Percentiles rank a stretch among this genome's conserved stretches.
Conservation (phyloP, 2,329 filamentous ascomycete genomes). For the Arthrocladium fulminans region DNA sequence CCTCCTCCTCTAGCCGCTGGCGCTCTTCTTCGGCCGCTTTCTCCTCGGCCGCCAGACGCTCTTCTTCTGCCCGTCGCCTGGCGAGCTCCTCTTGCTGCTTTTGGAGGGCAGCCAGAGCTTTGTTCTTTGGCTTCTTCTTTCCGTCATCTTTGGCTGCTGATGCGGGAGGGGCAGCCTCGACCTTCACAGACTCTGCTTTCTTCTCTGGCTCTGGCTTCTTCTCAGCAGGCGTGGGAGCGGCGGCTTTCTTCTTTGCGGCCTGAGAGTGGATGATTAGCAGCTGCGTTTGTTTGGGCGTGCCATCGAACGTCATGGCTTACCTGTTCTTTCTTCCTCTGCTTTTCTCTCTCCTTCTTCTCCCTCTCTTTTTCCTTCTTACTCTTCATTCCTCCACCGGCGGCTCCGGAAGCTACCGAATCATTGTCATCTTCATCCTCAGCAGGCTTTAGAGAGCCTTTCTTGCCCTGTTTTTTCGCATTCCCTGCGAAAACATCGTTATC, state of each 20-base stretch:
- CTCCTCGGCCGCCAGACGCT: constrained; percentile 32
- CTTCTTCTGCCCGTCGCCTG: constrained; percentile 39
- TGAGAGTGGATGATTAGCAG: constrained; percentile 26
- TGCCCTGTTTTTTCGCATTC: constrained; percentile 64
- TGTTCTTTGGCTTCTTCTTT: constrained; percentile 85
- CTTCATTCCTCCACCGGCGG: constrained; percentile 57
- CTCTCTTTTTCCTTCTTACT: constrained; percentile 99
- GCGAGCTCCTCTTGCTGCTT: constrained; percentile 41
- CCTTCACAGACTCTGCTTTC: constrained; percentile 30
- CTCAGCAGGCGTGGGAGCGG: constrained; percentile 38
- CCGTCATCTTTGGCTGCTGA: constrained; percentile 69
- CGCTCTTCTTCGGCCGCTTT: constrained; percentile 34
- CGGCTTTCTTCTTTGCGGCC: constrained; percentile 76
- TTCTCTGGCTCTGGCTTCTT: constrained; percentile 46
- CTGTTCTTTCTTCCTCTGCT: constrained; percentile 97
- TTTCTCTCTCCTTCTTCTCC: constrained; percentile 93
- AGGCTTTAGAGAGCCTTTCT: constrained; percentile 31
- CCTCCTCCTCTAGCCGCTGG: constrained; percentile 32
- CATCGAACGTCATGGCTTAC: constrained; percentile 39
- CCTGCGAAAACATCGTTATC: constrained; percentile 79
- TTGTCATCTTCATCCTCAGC: constrained; percentile 41
- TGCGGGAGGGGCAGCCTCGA: constrained; percentile 33
- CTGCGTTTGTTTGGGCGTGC: not conserved
- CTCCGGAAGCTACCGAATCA: constrained; percentile 33
- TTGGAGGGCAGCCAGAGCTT: constrained; percentile 45